phyloP scores from a whole-genome alignment of 768 basidiomycete species.

The Suillus paluster region DNA sequence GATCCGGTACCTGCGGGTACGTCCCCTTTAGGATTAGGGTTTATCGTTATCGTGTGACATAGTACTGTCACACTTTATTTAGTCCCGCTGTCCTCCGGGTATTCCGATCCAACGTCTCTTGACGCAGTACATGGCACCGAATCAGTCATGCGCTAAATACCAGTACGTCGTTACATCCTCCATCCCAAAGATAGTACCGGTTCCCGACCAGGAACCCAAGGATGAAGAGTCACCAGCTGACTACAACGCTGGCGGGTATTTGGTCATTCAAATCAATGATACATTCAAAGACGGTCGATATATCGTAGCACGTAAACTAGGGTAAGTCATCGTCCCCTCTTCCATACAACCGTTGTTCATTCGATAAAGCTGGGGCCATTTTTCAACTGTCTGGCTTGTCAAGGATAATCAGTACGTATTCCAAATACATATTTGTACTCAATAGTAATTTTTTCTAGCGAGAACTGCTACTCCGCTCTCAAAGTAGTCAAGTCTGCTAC shows the following conservation, averaged over 20 bases:
- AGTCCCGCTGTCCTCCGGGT: neutral
- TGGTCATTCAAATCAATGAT: conserved; percentile 81
- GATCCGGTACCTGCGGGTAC: conserved; percentile 1
- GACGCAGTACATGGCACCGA: conserved; percentile 59
- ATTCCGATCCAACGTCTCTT: conserved; percentile 17
- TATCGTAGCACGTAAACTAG: conserved; percentile 86
- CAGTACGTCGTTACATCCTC: conserved; percentile 73
- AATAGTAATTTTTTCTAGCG: conserved; percentile 46
- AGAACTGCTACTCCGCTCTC: conserved; percentile 81
- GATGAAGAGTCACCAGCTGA: conserved; percentile 86
- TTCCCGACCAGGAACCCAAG: conserved; percentile 66
- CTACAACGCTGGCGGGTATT: conserved; percentile 82
- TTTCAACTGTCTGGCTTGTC: conserved; percentile 93
- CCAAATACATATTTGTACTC: conserved; percentile 5
- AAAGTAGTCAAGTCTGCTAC: conserved; percentile 96
- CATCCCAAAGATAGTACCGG: conserved; percentile 72
- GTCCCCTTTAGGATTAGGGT: conserved; percentile 3
- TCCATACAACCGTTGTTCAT: conserved; percentile 6
- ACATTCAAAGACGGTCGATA: conserved; percentile 86
- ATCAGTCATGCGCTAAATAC: conserved; percentile 70
- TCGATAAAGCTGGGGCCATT: conserved; percentile 84
- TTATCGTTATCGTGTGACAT: neutral
- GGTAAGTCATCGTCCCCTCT: conserved; percentile 47
- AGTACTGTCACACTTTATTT: conserved; percentile 20
- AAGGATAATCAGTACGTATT: conserved; percentile 71